Percentiles rank a stretch among this genome's conserved stretches.
Evolutionary conservation across 1,284 basidiomycete species (phyloP).

Genomic region (Malassezia japonica): DNA sequence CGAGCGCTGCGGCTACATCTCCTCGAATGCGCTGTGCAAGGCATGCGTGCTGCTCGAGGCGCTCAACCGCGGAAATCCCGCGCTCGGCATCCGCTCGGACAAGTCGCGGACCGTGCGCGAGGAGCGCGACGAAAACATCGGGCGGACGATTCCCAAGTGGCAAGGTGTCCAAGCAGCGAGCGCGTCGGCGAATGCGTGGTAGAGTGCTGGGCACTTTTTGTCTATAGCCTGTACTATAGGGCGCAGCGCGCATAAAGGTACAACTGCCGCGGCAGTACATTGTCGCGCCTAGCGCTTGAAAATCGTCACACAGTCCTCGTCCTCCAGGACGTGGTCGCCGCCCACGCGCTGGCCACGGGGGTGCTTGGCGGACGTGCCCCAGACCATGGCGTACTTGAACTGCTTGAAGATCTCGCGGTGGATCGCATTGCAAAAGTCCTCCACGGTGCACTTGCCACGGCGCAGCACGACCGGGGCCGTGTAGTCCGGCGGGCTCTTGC

Average conservation of each 20-base stretch:
- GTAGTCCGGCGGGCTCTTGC: conserved; percentile 84
- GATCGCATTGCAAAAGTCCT: conserved; percentile 72
- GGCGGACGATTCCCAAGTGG: conserved; percentile 33
- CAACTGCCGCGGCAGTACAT: not conserved
- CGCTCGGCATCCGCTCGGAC: conserved; percentile 38
- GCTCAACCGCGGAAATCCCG: conserved; percentile 39
- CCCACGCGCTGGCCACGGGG: conserved; percentile 92
- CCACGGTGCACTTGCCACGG: conserved; percentile 58
- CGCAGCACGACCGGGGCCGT: conserved; percentile 58
- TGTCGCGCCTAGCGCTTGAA: conserved; percentile 24
- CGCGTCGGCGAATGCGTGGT: conserved; percentile 4
- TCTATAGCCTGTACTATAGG: not conserved
- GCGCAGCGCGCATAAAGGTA: not conserved
- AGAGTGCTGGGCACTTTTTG: not conserved
- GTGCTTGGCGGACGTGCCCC: conserved; percentile 92
- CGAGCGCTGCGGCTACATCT: conserved; percentile 45
- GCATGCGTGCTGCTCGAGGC: conserved; percentile 46
- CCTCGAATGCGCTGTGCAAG: conserved; percentile 44
- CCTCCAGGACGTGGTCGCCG: conserved; percentile 32
- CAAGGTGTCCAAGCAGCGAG: conserved; percentile 18
- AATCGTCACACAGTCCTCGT: conserved; percentile 37
- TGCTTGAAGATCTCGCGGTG: conserved; percentile 88
- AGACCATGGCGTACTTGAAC: conserved; percentile 83
- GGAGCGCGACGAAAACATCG: conserved; percentile 12
- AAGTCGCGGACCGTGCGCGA: conserved; percentile 25